Evolutionary conservation across 768 basidiomycete species (phyloP).

Genomic region (Pleurotus tuoliensis): DNA sequence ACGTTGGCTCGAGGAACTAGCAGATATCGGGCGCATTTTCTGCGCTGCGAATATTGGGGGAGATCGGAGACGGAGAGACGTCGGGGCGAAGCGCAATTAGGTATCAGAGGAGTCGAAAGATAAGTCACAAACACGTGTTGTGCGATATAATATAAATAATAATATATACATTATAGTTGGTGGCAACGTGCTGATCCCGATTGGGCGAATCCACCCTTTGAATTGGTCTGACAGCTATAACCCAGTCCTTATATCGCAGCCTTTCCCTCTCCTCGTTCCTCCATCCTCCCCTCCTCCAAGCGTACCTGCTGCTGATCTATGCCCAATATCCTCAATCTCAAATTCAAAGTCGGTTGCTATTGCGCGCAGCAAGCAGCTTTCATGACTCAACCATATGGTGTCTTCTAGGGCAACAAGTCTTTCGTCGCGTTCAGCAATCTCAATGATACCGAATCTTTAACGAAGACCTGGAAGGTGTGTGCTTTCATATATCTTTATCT

Average conservation of each 20-base stretch:
- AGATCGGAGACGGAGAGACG: not conserved
- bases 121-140: slow-evolving; percentile 5
- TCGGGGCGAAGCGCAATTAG: not conserved
- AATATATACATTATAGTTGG: not conserved
- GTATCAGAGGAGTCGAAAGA: not conserved
- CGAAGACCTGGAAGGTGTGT: slow-evolving; percentile 86
- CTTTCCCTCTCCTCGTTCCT: slow-evolving; percentile 8
- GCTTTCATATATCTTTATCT: slow-evolving; percentile 7
- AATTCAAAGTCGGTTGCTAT: slow-evolving; percentile 42
- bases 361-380: not conserved
- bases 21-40: not conserved
- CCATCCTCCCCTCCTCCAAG: slow-evolving; percentile 8
- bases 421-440: slow-evolving; percentile 92
- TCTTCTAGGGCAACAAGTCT: slow-evolving; percentile 84
- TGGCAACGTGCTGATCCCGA: not conserved
- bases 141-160: not conserved
- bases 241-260: slow-evolving; percentile 8
- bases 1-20: not conserved
- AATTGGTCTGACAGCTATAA: slow-evolving; percentile 5
- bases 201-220: not conserved
- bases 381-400: slow-evolving; percentile 9
- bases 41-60: not conserved
- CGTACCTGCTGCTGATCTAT: slow-evolving; percentile 22
- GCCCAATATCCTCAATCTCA: slow-evolving; percentile 63
- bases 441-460: slow-evolving; percentile 77